Evolutionary conservation across 2,329 filamentous ascomycete genomes (phyloP).

Genomic region (Amauroascus verrucosus): DNA sequence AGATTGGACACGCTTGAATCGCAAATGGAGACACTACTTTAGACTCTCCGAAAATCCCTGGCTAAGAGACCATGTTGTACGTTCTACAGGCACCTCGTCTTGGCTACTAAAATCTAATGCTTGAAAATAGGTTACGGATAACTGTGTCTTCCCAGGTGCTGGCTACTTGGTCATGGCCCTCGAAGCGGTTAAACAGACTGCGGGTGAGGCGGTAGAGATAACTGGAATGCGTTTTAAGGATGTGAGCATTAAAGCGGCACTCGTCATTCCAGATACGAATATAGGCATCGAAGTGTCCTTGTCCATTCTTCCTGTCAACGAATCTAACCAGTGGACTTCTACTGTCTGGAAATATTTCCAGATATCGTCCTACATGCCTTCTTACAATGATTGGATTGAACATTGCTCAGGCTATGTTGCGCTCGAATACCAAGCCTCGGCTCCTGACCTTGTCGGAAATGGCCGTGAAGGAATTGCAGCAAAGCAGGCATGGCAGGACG

Average conservation of each 20-base stretch:
- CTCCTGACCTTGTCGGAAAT: constrained; percentile 16
- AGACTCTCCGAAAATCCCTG: constrained; percentile 25
- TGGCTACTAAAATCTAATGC: not conserved
- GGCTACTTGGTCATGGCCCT: constrained; percentile 14
- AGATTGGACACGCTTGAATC: constrained; percentile 22
- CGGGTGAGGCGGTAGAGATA: constrained; percentile 2
- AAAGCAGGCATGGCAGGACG: constrained; percentile 12
- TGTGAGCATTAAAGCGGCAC: constrained; percentile 22
- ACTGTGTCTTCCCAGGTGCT: constrained; percentile 13
- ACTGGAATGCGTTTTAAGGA: constrained; percentile 17
- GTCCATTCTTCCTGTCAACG: constrained; percentile 20
- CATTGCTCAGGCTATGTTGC: constrained; percentile 27
- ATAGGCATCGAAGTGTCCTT: constrained; percentile 25
- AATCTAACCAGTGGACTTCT: constrained; percentile 16
- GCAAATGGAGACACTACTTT: constrained; percentile 19
- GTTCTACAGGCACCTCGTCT: not conserved
- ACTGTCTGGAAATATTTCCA: constrained; percentile 24
- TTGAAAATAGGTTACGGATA: constrained; percentile 1
- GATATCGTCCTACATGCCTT: constrained; percentile 25
- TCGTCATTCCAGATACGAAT: constrained; percentile 25
- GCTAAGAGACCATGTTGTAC: constrained; percentile 24
- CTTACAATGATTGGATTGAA: constrained; percentile 27
- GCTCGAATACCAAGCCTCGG: constrained; percentile 17
- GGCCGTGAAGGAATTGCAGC: constrained; percentile 19
- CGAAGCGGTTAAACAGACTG: constrained; percentile 18